A percentile compares a stretch with the other conserved stretches of the same genome.
phyloP scores from a whole-genome alignment of 2,329 filamentous ascomycete species.

The Parascedosporium putredinis region DNA sequence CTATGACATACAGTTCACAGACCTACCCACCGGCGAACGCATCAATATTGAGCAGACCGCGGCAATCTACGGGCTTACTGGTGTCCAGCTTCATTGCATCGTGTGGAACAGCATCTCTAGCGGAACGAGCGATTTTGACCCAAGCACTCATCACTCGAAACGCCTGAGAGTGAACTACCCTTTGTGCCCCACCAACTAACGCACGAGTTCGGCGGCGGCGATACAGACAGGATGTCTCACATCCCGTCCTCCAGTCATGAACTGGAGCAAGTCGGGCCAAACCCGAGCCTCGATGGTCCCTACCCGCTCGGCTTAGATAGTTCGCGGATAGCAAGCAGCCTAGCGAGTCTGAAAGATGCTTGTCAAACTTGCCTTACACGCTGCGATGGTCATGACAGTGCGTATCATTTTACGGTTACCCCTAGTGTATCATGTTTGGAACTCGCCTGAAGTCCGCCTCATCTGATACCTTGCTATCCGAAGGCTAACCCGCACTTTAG shows the following conservation, averaged over 20 bases:
- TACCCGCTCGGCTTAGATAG: conserved; percentile 2
- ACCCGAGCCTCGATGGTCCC: background rate
- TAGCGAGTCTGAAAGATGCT: conserved; percentile 19
- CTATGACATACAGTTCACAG: conserved; percentile 15
- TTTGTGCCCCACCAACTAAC: conserved; percentile 18
- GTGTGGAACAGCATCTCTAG: conserved; percentile 18
- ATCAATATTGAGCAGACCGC: conserved; percentile 19
- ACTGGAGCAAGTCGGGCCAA: background rate
- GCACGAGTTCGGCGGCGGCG: conserved; percentile 12
- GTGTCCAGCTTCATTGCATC: conserved; percentile 19
- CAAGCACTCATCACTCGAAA: background rate
- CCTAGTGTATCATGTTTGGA: too few relatives aligned
- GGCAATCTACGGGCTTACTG: conserved; percentile 21
- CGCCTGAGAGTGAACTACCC: conserved; percentile 20
- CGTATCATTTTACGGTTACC: too few relatives aligned
- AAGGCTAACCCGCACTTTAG: too few relatives aligned
- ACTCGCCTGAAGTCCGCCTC: too few relatives aligned
- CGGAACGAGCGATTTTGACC: background rate
- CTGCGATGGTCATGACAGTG: conserved; percentile 21
- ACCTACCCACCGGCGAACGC: conserved; percentile 17
- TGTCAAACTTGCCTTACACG: conserved; percentile 23
- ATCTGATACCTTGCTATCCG: too few relatives aligned
- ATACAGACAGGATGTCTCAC: background rate
- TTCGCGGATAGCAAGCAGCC: conserved; percentile 11
- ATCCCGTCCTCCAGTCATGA: background rate